Evolutionary conservation across 495 filamentous ascomycete species (phyloP), one percentile per base, ranked within the genome.

Genomic region (Annulohypoxylon maeteangense): DNA sequence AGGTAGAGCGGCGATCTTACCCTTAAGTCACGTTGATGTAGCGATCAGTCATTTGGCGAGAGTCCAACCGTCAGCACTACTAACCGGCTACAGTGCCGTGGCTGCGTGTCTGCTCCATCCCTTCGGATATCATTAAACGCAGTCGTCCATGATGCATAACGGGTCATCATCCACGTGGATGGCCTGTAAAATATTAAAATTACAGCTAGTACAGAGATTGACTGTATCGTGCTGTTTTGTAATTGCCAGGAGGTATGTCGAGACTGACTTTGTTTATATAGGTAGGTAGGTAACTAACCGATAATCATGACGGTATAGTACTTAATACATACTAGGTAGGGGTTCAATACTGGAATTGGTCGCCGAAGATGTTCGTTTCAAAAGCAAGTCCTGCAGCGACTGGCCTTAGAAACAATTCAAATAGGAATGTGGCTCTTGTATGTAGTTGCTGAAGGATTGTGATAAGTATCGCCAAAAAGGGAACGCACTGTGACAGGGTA

Each of bases 401-500:
- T 40, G 4, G 36, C 36, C 12, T 40, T 4, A 58, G 20, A 40
- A 50, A 20, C n/a, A 16, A 50, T 14, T 31, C 40, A 22, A 56
- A 47, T 27, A 54, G 38, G 36, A 11, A 25, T 34, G 25, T 48
- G 53, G 38, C 47, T 66, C 25, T 11, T 7, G 23, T 20, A 22
- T 7, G 23, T 20, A 22, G 62, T 12, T 70, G 29, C 20, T 65
- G 57, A 61, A 71, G 68, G 68, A 71, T 66, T 57, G 27, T 16
- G 22, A 64, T 44, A n/a, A 58, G 55, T 25, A 31, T 40, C 40
- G 16, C 40, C 40, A 58, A 66, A 50, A 55, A 55, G 50, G 40
- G 68, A 71, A 42, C 42, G 42, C 62, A 62, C 68, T 62, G 68
- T 71, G 62, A 57, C 68, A 62, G 45, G 62, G 67, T 68, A 68